These are phyloP conservation scores for Teunomyces cretensis DNA, from an alignment of 805 yeast species.

Conservation along the genomic window DNA sequence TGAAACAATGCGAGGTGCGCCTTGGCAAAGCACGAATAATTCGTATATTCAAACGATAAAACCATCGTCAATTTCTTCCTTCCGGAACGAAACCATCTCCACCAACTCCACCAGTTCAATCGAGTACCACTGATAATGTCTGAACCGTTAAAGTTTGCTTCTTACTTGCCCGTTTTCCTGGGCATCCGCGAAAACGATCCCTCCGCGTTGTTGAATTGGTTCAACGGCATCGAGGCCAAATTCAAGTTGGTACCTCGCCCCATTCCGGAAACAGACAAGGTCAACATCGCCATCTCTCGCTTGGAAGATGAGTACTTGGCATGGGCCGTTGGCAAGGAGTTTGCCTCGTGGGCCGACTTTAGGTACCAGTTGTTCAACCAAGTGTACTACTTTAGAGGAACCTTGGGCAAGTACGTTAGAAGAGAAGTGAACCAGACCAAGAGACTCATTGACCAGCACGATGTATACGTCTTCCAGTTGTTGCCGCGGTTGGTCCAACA, in stretches of 20 bases:
- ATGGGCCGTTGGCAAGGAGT: neutral
- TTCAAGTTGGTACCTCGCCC: neutral
- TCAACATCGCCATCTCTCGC: neutral
- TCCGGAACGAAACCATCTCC: too few relatives aligned
- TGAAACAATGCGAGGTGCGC: neutral
- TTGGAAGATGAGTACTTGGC: neutral
- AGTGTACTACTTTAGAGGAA: neutral
- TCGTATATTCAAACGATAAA: too few relatives aligned
- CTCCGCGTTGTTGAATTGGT: neutral
- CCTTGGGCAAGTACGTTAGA: slow-evolving; percentile 1
- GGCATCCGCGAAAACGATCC: neutral
- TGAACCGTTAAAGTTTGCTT: neutral
- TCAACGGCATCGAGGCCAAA: neutral
- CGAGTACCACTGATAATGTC: too few relatives aligned
- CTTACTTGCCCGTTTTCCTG: neutral
- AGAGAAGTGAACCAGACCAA: neutral
- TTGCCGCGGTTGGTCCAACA: neutral
- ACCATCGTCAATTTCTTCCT: too few relatives aligned
- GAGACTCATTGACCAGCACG: neutral
- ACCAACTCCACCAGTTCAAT: neutral
- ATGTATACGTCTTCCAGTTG: neutral
- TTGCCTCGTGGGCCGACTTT: slow-evolving; percentile 1
- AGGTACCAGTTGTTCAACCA: slow-evolving; percentile 1
- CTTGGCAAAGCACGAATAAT: neutral
- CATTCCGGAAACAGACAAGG: neutral